phyloP scores from a whole-genome alignment of 2,329 filamentous ascomycete genomes.

The Diatrype stigma region DNA sequence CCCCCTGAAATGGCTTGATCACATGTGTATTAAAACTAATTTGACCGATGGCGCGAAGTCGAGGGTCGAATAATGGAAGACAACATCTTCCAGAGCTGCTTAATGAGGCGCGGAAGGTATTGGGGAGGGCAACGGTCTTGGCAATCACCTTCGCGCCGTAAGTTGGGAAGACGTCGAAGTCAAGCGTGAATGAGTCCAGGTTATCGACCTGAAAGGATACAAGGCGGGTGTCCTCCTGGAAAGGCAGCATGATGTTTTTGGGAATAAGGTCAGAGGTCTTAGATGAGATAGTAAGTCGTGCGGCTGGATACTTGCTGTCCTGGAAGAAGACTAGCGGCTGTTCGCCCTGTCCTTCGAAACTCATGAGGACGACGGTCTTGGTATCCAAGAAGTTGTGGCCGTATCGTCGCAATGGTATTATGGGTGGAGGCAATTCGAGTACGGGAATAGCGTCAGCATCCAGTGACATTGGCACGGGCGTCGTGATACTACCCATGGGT shows the following conservation, averaged over 20 bases:
- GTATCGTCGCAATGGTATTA: conserved; percentile 90
- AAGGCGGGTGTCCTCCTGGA: conserved; percentile 91
- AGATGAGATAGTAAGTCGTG: conserved; percentile 91
- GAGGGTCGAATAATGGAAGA: conserved; percentile 86
- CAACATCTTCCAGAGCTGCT: conserved; percentile 78
- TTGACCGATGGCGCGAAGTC: conserved; percentile 85
- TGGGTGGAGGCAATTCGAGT: conserved; percentile 87
- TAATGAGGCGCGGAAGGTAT: conserved; percentile 71
- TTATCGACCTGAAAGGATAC: conserved; percentile 97
- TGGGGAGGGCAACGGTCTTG: conserved; percentile 86
- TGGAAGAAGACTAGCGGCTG: conserved; percentile 91
- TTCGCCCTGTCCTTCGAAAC: conserved; percentile 73
- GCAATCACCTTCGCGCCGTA: conserved; percentile 98
- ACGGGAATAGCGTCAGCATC: conserved; percentile 88
- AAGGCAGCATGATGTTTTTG: conserved; percentile 89
- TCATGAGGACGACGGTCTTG: conserved; percentile 92
- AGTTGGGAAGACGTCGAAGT: conserved; percentile 96
- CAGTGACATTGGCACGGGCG: conserved; percentile 59
- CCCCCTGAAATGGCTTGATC: conserved; percentile 91
- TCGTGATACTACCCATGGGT: conserved; percentile 43
- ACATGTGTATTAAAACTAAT: conserved; percentile 94
- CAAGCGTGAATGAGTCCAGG: conserved; percentile 85
- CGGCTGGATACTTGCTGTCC: conserved; percentile 91
- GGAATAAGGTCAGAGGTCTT: conserved; percentile 95
- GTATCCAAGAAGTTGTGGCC: conserved; percentile 98